Base-by-base conservation (phyloP, 2,329 filamentous ascomycete species). In the Capronia americana region DNA sequence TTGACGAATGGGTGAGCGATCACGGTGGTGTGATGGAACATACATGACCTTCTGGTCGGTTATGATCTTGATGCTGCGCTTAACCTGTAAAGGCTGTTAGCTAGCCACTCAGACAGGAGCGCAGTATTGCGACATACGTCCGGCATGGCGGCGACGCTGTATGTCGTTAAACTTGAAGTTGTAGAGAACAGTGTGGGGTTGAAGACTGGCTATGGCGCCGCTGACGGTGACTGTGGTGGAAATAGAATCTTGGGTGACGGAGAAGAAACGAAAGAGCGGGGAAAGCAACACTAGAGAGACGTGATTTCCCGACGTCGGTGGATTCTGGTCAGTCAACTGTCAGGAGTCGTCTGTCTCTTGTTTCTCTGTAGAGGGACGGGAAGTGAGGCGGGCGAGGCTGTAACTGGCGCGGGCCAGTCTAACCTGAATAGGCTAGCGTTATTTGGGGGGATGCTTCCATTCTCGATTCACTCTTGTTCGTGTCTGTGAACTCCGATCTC, bases 1-100 rank as follows among this genome's bases (percentile, higher is more conserved):
- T n/a, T 38, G 34, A 64, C 11, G 24, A 11, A 20, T 7, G 41
- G 12, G 23, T 38, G 55, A 55, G 50, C 44, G 14, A 57, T 34
- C 46, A 56, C 59, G 38, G 32, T n/a, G 30, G 48, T 65, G 30
- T 63, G 67, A 63, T 61, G 41, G 60, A n/a, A 86, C 90, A 81
- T 87, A 96, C 92, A 93, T 91, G 80, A 93, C 87, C 77, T 89
- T 87, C 80, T 98, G 94, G 83, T 95, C 90, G 59, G 95, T 98
- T 73, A 97, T 86, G 82, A 99, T 88, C 87, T 94, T 96, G 80
- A 99, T 86, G 76, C 88, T 91, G 76, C 95, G 88, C 86, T 97
- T 91, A 75, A 90, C 81, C 88, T 91, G 73, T 60, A 50, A 17
- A 32, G 24, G 28, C 23, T 26, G 48, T 66, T 5, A 65, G 50